Conservation (phyloP, 768 basidiomycete species). For the Leccinellum rugosiceps region DNA sequence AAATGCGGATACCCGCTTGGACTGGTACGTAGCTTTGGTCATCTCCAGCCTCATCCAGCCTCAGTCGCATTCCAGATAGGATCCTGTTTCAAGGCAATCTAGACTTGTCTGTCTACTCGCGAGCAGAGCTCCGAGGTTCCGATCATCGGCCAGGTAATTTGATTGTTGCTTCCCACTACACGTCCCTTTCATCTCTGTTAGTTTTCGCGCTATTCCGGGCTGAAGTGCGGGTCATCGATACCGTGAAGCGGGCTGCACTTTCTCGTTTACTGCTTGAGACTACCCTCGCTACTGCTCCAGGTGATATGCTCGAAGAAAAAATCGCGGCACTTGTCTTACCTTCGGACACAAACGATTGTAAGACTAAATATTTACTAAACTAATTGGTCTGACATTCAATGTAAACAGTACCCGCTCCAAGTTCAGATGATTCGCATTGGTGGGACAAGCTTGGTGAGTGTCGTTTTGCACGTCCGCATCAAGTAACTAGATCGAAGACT, state of each 20-base stretch:
- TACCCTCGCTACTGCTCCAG: constrained; percentile 57
- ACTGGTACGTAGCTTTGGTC: constrained; percentile 59
- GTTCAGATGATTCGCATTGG: constrained; percentile 74
- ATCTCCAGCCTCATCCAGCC: not conserved
- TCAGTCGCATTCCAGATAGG: constrained; percentile 62
- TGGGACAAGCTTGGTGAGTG: constrained; percentile 69
- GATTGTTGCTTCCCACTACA: not conserved
- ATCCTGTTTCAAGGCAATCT: constrained; percentile 81
- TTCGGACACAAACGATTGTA: constrained; percentile 35
- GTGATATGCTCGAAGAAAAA: constrained; percentile 70
- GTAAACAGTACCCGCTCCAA: constrained; percentile 75
- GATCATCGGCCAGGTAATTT: constrained; percentile 88
- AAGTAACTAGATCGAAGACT: not conserved
- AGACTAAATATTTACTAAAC: not conserved
- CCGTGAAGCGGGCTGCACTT: constrained; percentile 66
- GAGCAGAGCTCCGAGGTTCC: constrained; percentile 85
- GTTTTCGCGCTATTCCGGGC: constrained; percentile 85
- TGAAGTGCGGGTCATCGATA: constrained; percentile 75
- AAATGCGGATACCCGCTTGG: constrained; percentile 96
- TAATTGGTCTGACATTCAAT: constrained; percentile 1
- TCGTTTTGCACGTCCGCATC: not conserved
- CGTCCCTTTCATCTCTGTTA: constrained; percentile 23
- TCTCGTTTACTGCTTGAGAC: constrained; percentile 66
- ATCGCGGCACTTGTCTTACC: constrained; percentile 56
- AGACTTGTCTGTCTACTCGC: constrained; percentile 74